Conservation (phyloP, 1,284 basidiomycete species). For the Naganishia sp. region DNA sequence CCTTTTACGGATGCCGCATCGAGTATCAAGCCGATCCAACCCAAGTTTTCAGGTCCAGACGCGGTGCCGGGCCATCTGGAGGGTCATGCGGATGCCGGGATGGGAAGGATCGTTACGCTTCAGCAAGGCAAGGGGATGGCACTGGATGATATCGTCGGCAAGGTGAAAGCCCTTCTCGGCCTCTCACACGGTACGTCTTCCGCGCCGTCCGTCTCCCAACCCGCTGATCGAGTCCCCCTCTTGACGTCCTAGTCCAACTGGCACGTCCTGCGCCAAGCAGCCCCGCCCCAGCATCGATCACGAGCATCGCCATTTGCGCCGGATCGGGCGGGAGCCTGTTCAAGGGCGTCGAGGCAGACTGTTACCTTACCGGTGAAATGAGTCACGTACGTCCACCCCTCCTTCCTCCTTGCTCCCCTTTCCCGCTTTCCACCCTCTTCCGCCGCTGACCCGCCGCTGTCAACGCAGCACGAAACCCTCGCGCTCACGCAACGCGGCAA, state of each 20-base stretch:
- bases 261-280: constrained; percentile 57
- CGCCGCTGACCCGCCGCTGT: neutral
- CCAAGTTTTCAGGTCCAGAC: constrained; percentile 37
- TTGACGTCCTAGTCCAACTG: constrained; percentile 66
- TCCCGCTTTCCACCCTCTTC: constrained; percentile 18
- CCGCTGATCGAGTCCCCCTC: no score
- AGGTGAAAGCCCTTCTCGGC: constrained; percentile 69
- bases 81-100: constrained; percentile 58
- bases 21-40: constrained; percentile 28
- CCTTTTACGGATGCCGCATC: constrained; percentile 38
- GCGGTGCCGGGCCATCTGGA: constrained; percentile 33
- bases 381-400: constrained; percentile 63
- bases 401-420: neutral
- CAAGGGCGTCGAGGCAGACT: constrained; percentile 68
- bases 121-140: constrained; percentile 34
- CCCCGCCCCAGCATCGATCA: constrained; percentile 38
- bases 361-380: constrained; percentile 92
- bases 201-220: no score
- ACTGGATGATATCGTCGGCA: constrained; percentile 62
- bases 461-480: constrained; percentile 73
- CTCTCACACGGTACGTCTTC: constrained; percentile 63
- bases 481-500: constrained; percentile 70
- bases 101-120: constrained; percentile 69
- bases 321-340: constrained; percentile 78
- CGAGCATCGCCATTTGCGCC: constrained; percentile 74